Base-by-base conservation (phyloP, 2,329 filamentous ascomycete species). In the Rhynchosporium graminicola region DNA sequence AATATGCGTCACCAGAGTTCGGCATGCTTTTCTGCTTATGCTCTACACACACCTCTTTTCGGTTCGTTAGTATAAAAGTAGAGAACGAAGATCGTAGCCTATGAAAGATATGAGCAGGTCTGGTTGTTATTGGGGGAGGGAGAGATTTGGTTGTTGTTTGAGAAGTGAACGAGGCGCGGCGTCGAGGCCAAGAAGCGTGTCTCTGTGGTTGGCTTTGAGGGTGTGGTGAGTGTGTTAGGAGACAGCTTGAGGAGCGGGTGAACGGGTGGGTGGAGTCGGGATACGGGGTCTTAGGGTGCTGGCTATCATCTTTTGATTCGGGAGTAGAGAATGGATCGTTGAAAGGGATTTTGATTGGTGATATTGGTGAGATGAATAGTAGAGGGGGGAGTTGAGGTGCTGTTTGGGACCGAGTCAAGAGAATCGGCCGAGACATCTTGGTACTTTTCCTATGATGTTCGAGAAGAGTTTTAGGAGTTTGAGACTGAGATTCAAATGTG, bases 361-460 rank as follows among this genome's bases (percentile, higher is more conserved):
- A 40, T 1, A 42, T 42, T 4, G 51, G 51, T 40, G 51, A 54
- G 3, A 54, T 42, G 20, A 13, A 4, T 15, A 36, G 26, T 20
- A 54, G 36, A 10, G 51, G 36, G 5, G 51, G 36, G 20, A 54
- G 51, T 40, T 54, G 51, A 54, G 51, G 51, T 20, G 51, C 51
- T 40, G 51, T 52, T 59, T 43, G 31, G 31, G 48, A 45, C 6
- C 40, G 54, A 2, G 28, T 57, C 12, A 33, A 42, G 26, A 46
- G 26, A 28, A 15, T 40, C 1, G 51, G n/a, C 26, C 51, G n/a
- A 10, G 31, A 10, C 51, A 29, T 59, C n/a, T 26, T 43, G 57
- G 8, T 31, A 28, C 3, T 5, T 13, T 12, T 2, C 26, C 3
- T 2, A 15, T 20, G 26, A 10, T 29, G 36, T 2, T 20, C 20